Evolutionary conservation across 2,329 filamentous ascomycete species (phyloP), one percentile per base, ranked within the genome.

Genomic region (Beauveria sp.): DNA sequence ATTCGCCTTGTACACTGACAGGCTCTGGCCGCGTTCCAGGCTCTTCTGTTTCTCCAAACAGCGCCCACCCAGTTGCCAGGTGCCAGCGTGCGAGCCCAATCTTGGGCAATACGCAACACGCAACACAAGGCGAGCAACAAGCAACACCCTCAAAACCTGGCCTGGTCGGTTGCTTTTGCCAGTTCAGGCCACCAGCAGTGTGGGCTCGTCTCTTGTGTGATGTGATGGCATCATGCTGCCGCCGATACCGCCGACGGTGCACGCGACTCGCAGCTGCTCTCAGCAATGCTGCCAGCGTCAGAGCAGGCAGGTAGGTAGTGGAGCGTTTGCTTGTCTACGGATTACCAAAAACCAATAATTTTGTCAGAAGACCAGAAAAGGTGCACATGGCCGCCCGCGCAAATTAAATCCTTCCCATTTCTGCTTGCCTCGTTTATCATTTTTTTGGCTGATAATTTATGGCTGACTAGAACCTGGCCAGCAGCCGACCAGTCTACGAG

Each of bases 1-100:
- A 45, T 45, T 56, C 60, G 43, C 60, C 51, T 48, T 42, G 59
- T n/a, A 61, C 51, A 49, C 48, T 51, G 61, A 58, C 61, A 58
- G 57, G 62, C 56, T 40, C 28, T 48, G 60, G 14, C 34, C 8
- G 52, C 51, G 60, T 45, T 62, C 60, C 60, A 62, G 60, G 60
- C 60, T 56, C 43, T 62, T 56, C 52, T 62, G 31, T 60, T 46
- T 60, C 49, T 46, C 49, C 57, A 45, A 56, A 43, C 26, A 34
- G 52, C 20, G 12, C 34, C 34, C 34, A 38, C 34, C 34, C 34
- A 16, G 34, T 38, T 38, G 14, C 12, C 26, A 5, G 26, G 5
- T 26, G 26, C 26, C 34, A 38, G 34, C 34, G 34, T 38, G 34
- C 34, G 34, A 38, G 45, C 48, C 48, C 56, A 59, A 50, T 34